Conservation (phyloP, 805 yeast genomes). For the Crinitomyces ghanaensis region DNA sequence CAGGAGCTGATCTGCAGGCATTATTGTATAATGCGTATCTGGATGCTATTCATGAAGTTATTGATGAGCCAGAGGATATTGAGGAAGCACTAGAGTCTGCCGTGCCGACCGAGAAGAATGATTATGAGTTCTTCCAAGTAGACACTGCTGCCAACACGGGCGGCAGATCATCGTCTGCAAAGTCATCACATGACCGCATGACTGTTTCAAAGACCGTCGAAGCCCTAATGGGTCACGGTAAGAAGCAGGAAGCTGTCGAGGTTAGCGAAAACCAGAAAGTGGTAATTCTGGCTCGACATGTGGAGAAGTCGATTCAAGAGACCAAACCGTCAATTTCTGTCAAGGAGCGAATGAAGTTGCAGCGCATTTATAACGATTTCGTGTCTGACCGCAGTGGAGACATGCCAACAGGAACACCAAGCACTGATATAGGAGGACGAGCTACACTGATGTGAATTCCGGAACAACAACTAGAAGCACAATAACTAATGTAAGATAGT, state of each 20-base stretch:
- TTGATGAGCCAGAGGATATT: conserved; percentile 23
- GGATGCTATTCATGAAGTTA: conserved; percentile 54
- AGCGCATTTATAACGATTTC: conserved; percentile 57
- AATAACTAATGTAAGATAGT: background rate
- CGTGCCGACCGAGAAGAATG: background rate
- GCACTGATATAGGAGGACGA: conserved; percentile 76
- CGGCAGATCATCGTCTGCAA: background rate
- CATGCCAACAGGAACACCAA: conserved; percentile 76
- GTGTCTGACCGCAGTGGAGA: conserved; percentile 71
- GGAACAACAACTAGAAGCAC: too few species aligned
- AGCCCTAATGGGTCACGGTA: conserved; percentile 6
- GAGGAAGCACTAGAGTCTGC: conserved; percentile 13
- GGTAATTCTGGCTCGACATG: conserved; percentile 40
- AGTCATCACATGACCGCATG: conserved; percentile 10
- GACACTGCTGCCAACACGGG: conserved; percentile 12
- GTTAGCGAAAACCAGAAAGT: conserved; percentile 23
- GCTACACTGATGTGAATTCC: conserved; percentile 57
- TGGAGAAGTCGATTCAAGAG: conserved; percentile 51
- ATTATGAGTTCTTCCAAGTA: conserved; percentile 35
- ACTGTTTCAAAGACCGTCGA: conserved; percentile 13
- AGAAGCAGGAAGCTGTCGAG: conserved; percentile 3
- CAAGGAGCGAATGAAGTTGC: conserved; percentile 54
- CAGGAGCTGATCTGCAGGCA: conserved; percentile 95
- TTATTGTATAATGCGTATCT: conserved; percentile 83
- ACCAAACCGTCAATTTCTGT: conserved; percentile 85